Evolutionary conservation across 768 basidiomycete species (phyloP), one percentile per base, ranked within the genome.

Genomic region (Leucocoprinus leucothites): DNA sequence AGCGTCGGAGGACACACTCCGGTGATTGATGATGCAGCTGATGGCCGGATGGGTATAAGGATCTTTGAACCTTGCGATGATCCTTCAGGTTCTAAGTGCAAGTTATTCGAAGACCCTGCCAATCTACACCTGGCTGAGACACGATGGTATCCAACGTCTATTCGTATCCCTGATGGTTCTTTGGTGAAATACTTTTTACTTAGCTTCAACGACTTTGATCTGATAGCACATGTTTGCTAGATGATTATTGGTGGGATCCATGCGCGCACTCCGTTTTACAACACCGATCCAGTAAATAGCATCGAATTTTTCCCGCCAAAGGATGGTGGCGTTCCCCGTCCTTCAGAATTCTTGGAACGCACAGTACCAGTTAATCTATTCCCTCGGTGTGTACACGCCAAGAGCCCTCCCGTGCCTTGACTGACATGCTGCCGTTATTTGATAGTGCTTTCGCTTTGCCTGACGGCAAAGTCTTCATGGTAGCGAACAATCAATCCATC

Each of bases 201-300:
- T 46, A 48, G 7, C 38, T n/a, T 49, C n/a, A n/a, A n/a, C 5
- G 24, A 16, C 40, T 16, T 6, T 4, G n/a, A 16, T 4, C 4
- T 41, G 4, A 14, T n/a, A 19, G 18, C 5, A 14, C 4, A n/a
- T n/a, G 13, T 6, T 41, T n/a, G n/a, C 7, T 36, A 65, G 66
- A 68, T 69, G 63, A 57, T 67, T 19, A 58, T 67, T 22, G 66
- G 66, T 46, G 66, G 66, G 3, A 64, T 67, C 9, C 66, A 67
- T 28, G 64, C 66, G 13, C 52, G 51, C 26, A 66, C 57, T 9
- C 83, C 82, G 3, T 87, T 84, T 75, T 85, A 85, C 64, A 85
- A 87, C 62, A 83, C 80, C 31, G 75, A 72, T 49, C 82, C 82
- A 2, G 77, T 80, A 48, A 85, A 67, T 48, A 64, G 57, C 46